These are phyloP conservation scores for Chrysoporthe puriensis DNA, from an alignment of 2,329 filamentous ascomycete species.

Conservation along the genomic window DNA sequence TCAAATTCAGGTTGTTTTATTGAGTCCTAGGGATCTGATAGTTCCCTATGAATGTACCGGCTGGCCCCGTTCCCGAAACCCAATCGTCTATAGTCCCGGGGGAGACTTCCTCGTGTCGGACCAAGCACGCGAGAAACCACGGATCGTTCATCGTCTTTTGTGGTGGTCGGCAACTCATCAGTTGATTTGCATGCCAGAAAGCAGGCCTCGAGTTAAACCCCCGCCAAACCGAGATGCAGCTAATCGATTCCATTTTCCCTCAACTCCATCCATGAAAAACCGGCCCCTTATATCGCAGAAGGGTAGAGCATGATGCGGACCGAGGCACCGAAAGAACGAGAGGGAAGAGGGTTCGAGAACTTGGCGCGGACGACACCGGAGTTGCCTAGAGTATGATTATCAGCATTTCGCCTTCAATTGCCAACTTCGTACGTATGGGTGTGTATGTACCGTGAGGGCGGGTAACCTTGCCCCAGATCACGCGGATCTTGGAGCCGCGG, in stretches of 20 bases:
- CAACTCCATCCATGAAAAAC: constrained; percentile 37
- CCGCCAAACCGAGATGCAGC: constrained; percentile 33
- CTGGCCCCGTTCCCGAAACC: constrained; percentile 22
- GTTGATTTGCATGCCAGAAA: constrained; percentile 31
- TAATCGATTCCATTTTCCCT: constrained; percentile 32
- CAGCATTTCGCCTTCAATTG: constrained; percentile 20
- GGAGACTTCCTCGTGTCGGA: constrained; percentile 29
- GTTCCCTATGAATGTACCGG: constrained; percentile 27
- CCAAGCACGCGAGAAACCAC: constrained; percentile 30
- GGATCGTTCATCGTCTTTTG: constrained; percentile 26
- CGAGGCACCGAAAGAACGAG: constrained; percentile 94
- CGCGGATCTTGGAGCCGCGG: constrained; percentile 96
- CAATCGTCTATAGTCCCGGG: constrained; percentile 20
- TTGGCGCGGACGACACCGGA: constrained; percentile 97
- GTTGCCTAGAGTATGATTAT: constrained; percentile 67
- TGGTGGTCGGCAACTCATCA: constrained; percentile 29
- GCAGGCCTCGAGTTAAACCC: constrained; percentile 27
- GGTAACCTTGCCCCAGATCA: constrained; percentile 99
- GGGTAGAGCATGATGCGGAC: constrained; percentile 98
- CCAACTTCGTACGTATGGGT: constrained; percentile 18
- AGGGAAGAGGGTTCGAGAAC: constrained; percentile 94
- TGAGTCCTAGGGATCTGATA: constrained; percentile 28
- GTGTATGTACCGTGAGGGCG: constrained; percentile 79
- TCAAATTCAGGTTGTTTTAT: constrained; percentile 29
- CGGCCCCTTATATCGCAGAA: constrained; percentile 84